Base-by-base conservation (phyloP, 441 rosid genomes). In the Kokia cookei region DNA sequence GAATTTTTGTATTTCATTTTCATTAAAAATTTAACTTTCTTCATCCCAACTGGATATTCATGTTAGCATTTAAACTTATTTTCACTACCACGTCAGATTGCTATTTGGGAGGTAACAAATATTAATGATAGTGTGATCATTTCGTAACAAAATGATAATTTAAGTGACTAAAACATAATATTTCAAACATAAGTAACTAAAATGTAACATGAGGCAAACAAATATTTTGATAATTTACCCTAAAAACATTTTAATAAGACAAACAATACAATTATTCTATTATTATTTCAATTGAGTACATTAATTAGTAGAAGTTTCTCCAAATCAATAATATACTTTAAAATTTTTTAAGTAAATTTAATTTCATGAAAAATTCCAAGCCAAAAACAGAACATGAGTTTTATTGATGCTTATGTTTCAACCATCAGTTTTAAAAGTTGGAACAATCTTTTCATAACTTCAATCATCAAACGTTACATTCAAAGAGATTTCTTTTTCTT, bases 371-470 rank as follows among this genome's bases (percentile, higher is more conserved):
- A 67, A 26, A 48, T 6, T 50, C 19, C 8, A 29, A 29, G 27
- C n/a, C 9, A 51, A 32, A 6, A 4, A 19, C 42, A 40, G 2
- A 24, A 13, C 10, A 8, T 5, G 7, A 19, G 24, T 35, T 11
- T 24, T 5, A 32, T 55, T 37, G 63, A 55, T 70, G 73, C 32
- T 70, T 55, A 17, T 54, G 73, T 55, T 54, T 35, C 63, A 54
- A 70, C 73, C 63, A 55, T 40, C 63, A 17, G 7, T 26, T 69
- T 40, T 7, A 10, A 15, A 24, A 32, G 24, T 45, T 45, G 11
- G 60, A 72, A 61, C 75, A 11, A 72, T 61, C 75, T 60, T 61
- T 72, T 72, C 68, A 48, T 4, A 29, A n/a, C 14, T 61, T 29
- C 17, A 45, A 61, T 61, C 68, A 47, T 2, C 68, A 47, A 27